Evolutionary conservation across 495 filamentous ascomycete species (phyloP).

Genomic region (Penicillium soppii): DNA sequence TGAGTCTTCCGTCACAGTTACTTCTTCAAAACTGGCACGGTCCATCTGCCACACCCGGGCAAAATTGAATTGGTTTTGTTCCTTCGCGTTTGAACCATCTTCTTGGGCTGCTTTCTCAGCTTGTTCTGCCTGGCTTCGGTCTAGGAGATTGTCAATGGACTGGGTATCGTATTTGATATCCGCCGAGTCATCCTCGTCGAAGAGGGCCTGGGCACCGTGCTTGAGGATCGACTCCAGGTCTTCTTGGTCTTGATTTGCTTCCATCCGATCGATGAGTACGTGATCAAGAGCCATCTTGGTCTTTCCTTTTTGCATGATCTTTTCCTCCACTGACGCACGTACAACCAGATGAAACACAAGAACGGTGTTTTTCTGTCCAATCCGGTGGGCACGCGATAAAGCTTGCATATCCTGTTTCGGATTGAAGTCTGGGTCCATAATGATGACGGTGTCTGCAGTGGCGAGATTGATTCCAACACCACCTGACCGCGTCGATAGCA

Average conservation of each 20-base stretch:
- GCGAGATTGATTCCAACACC: slow-evolving; percentile 98
- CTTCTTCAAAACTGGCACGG: slow-evolving; percentile 59
- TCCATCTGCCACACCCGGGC: slow-evolving; percentile 93
- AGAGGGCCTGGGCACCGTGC: slow-evolving; percentile 83
- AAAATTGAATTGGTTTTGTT: slow-evolving; percentile 68
- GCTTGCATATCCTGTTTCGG: slow-evolving; percentile 98
- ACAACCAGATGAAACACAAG: slow-evolving; percentile 94
- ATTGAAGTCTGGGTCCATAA: slow-evolving; percentile 97
- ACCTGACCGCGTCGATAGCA: slow-evolving; percentile 90
- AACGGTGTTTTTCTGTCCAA: slow-evolving; percentile 94
- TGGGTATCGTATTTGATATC: slow-evolving; percentile 76
- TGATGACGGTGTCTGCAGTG: slow-evolving; percentile 96
- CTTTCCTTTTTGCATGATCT: slow-evolving; percentile 92
- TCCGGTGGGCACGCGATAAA: slow-evolving; percentile 88
- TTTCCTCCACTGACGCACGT: slow-evolving; percentile 84
- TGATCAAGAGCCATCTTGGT: slow-evolving; percentile 95
- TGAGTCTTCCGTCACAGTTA: slow-evolving; percentile 45
- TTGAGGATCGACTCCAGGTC: slow-evolving; percentile 88
- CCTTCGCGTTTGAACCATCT: slow-evolving; percentile 53
- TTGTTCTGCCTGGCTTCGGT: slow-evolving; percentile 78
- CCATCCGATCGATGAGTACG: slow-evolving; percentile 87
- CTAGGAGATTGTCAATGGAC: slow-evolving; percentile 83
- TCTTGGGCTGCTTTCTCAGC: slow-evolving; percentile 56
- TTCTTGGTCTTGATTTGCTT: slow-evolving; percentile 69
- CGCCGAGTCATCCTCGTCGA: slow-evolving; percentile 64